phyloP scores from a whole-genome alignment of 108 stramenopile genomes.

The Bacterosira constricta region DNA sequence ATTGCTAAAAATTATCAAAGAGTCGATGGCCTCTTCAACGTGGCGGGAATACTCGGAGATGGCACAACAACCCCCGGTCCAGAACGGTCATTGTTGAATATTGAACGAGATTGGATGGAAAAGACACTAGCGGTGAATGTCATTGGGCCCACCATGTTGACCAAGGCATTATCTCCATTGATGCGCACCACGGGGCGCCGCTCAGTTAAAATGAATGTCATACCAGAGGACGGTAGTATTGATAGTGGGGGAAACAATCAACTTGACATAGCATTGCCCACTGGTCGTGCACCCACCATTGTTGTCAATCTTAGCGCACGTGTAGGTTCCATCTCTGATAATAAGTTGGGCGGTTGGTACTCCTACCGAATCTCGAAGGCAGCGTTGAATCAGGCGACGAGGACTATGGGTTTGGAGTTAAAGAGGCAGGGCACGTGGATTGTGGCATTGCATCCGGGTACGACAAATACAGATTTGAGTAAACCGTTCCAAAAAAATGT shows the following conservation, averaged over 20 bases:
- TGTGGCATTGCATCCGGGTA: slow-evolving; percentile 92
- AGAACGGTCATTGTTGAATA: slow-evolving; percentile 66
- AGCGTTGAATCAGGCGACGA: slow-evolving; percentile 87
- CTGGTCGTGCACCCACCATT: slow-evolving; percentile 47
- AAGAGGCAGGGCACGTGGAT: slow-evolving; percentile 65
- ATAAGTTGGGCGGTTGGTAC: slow-evolving; percentile 93
- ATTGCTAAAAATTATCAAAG: slow-evolving; percentile 54
- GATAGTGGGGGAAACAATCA: neutral
- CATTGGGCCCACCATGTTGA: slow-evolving; percentile 81
- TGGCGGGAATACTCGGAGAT: slow-evolving; percentile 83
- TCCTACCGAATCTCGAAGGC: slow-evolving; percentile 88
- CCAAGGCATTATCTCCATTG: slow-evolving; percentile 65
- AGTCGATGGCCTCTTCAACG: slow-evolving; percentile 79
- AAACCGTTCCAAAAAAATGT: slow-evolving; percentile 90
- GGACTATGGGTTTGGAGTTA: slow-evolving; percentile 83
- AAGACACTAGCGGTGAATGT: slow-evolving; percentile 77
- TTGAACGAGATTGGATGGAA: slow-evolving; percentile 84
- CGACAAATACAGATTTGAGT: slow-evolving; percentile 90
- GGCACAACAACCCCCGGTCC: slow-evolving; percentile 69
- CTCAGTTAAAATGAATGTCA: neutral
- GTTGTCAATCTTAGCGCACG: slow-evolving; percentile 89
- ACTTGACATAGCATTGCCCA: slow-evolving; percentile 13
- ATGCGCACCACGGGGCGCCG: slow-evolving; percentile 48
- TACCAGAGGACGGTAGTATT: neutral
- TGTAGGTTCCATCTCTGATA: slow-evolving; percentile 92